These are phyloP conservation scores for Phytopythium chamaehyphon DNA, from an alignment of 352 stramenopile species.

Conservation along the genomic window DNA sequence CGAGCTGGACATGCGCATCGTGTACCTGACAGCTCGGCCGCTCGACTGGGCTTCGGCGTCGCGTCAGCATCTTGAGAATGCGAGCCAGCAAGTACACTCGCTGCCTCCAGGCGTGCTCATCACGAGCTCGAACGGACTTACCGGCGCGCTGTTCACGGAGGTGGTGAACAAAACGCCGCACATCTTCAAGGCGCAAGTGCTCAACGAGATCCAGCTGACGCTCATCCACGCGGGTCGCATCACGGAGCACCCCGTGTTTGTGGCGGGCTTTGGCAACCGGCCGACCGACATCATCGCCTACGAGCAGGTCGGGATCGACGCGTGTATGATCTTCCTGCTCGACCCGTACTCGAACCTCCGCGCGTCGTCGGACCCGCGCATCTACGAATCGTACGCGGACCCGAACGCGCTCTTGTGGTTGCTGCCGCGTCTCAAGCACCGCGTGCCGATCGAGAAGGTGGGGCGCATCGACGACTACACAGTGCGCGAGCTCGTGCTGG, in stretches of 20 bases:
- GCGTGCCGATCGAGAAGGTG: constrained; percentile 76
- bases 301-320: constrained; percentile 67
- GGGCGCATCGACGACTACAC: constrained; percentile 80
- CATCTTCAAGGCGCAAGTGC: constrained; percentile 77
- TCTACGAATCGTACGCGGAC: constrained; percentile 83
- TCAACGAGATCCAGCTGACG: constrained; percentile 79
- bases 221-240: constrained; percentile 73
- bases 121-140: constrained; percentile 78
- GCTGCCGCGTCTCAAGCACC: constrained; percentile 76
- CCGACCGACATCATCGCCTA: constrained; percentile 80
- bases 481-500: constrained; percentile 66
- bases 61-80: constrained; percentile 71
- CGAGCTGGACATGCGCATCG: constrained; percentile 63
- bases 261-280: constrained; percentile 86
- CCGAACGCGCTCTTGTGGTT: constrained; percentile 78
- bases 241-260: constrained; percentile 72
- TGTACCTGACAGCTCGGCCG: constrained; percentile 78
- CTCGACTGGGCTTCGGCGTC: constrained; percentile 76
- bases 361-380: constrained; percentile 45
- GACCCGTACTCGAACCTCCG: constrained; percentile 78
- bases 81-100: constrained; percentile 46
- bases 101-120: constrained; percentile 71
- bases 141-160: constrained; percentile 71
- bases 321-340: constrained; percentile 75
- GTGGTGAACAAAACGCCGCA: constrained; percentile 86